Base-by-base conservation (phyloP, 2,329 filamentous ascomycete genomes). In the Botrytis cinerea region DNA sequence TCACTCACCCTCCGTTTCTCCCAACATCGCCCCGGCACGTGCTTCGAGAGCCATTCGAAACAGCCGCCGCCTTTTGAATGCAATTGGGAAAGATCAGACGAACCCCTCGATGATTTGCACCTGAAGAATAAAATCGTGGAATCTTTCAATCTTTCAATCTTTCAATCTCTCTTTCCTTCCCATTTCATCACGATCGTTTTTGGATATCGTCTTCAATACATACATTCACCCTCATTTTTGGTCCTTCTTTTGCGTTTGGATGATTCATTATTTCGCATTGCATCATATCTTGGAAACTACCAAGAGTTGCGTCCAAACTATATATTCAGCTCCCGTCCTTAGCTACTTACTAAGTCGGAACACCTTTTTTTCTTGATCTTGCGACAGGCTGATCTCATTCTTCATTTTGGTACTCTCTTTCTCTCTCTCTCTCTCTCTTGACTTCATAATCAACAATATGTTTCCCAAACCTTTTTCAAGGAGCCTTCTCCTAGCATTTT, bases 391-490 rank as follows among this genome's bases (percentile, higher is more conserved):
- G 48, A 69, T 25, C 35, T 57, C 22, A 14, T 60, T 32, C 67
- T n/a, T 45, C n/a, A 35, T 22, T 6, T 28, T 43, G 7, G 7
- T 9, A 38, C 38, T 38, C 38, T 46, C 18, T 8, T 32, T 46
- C 20, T 46, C 18, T 8, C 45, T 46, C 20, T 35, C 18, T 45
- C 28, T 66, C 20, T 38, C 32, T 46, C 1, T 60, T 7, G 25
- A 40, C 59, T 69, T 60, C 62, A 60, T n/a, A 46, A 70, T 70
- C 40, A n/a, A n/a, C 70, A 69, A 43, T 1, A 72, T 72, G 71
- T 4, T 48, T 61, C 46, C 46, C 28, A n/a, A 12, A 9, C 20
- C 8, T 12, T 57, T 70, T 20, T 45, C 32, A 14, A 20, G 16
- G 25, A 32, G 7, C 48, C 7, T 35, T 28, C 10, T 57, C 28